Conservation (phyloP, 345 rosid genomes). For the Populus davidiana region DNA sequence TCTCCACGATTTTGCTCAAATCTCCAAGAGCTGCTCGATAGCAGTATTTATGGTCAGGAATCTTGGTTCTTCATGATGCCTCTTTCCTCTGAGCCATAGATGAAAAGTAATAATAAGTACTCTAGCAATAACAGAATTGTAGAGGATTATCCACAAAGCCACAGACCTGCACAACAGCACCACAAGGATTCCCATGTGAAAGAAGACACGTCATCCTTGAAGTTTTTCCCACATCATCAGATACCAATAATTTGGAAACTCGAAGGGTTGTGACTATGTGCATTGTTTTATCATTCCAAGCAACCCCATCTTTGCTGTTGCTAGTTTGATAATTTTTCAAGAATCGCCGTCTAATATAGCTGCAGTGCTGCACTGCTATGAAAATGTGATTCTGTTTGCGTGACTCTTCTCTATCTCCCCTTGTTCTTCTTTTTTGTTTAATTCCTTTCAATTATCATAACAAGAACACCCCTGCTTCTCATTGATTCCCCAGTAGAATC, state of each 20-base stretch:
- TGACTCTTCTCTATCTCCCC: background rate
- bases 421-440: background rate
- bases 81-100: conserved; percentile 56
- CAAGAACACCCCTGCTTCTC: background rate
- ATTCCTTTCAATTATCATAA: background rate
- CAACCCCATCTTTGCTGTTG: too few species aligned
- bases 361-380: too few species aligned
- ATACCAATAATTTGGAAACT: too few species aligned
- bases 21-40: conserved; percentile 86
- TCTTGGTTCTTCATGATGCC: conserved; percentile 81
- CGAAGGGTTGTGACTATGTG: too few species aligned
- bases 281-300: too few species aligned
- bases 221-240: too few species aligned
- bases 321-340: too few species aligned
- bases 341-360: too few species aligned
- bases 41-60: conserved; percentile 83
- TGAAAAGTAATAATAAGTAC: conserved; percentile 7
- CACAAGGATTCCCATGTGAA: conserved; percentile 58
- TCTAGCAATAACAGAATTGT: background rate
- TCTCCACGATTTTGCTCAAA: conserved; percentile 54
- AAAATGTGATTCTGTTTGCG: too few species aligned
- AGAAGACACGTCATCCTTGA: too few species aligned
- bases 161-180: conserved; percentile 55
- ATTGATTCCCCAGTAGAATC: background rate
- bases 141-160: too few species aligned